Evolutionary conservation across 208 protist genomes (phyloP).

Genomic region (Acanthamoeba castellanii): DNA sequence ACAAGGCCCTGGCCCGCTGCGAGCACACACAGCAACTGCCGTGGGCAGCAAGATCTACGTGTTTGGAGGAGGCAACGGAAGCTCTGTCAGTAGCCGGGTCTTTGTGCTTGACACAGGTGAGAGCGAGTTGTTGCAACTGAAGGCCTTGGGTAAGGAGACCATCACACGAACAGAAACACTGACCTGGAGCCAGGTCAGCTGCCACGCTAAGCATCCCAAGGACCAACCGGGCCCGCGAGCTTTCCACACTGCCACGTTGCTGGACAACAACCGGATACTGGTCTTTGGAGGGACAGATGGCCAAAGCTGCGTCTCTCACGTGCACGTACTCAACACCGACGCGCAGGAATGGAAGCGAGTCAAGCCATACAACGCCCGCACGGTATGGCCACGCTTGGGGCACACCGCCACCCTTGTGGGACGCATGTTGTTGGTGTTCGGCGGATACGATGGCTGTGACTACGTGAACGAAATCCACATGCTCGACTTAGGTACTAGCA

Average conservation of each 20-base stretch:
- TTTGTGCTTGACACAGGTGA: constrained; percentile 40
- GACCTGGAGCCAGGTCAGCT: neutral
- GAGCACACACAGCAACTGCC: constrained; percentile 40
- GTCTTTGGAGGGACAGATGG: constrained; percentile 26
- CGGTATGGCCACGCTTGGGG: neutral
- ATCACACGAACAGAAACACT: neutral
- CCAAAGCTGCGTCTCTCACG: neutral
- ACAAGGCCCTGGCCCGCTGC: neutral
- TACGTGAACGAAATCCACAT: constrained; percentile 27
- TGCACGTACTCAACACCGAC: constrained; percentile 9
- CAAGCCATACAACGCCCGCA: neutral
- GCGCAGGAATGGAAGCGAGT: neutral
- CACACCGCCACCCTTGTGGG: neutral
- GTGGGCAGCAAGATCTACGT: constrained; percentile 56
- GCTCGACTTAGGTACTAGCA: neutral
- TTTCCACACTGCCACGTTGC: constrained; percentile 23
- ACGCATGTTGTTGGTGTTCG: neutral
- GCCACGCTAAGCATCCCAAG: neutral
- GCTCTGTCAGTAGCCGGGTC: neutral
- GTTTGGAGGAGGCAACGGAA: constrained; percentile 53
- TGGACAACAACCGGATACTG: neutral
- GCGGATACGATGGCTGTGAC: constrained; percentile 24
- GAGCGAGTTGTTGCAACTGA: neutral
- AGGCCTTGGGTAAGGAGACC: neutral
- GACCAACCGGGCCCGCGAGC: neutral